Evolutionary conservation across 2,329 filamentous ascomycete genomes (phyloP).

Genomic region (Berkeleyomyces rouxiae): DNA sequence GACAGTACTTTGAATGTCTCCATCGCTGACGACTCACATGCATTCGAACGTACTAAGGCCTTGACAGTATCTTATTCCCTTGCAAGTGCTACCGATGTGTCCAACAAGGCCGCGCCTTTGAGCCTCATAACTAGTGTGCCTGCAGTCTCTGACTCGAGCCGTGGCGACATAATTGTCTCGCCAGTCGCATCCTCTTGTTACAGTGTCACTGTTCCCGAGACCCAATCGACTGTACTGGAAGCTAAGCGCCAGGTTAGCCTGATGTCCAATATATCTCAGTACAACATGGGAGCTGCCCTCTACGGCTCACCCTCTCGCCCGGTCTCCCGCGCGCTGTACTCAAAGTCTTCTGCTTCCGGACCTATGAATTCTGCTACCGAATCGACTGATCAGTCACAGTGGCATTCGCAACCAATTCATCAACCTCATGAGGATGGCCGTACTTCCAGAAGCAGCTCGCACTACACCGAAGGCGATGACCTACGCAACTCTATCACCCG

Average conservation of each 20-base stretch:
- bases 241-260: constrained; percentile 12
- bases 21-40: neutral
- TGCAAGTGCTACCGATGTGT: neutral
- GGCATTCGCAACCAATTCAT: neutral
- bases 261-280: constrained; percentile 14
- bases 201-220: constrained; percentile 13
- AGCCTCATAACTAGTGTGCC: neutral
- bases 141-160: neutral
- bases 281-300: constrained; percentile 10
- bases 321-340: constrained; percentile 3
- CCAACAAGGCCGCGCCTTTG: neutral
- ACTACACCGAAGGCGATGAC: constrained; percentile 8
- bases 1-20: constrained; percentile 7
- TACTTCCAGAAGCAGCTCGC: constrained; percentile 11
- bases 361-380: neutral
- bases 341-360: neutral
- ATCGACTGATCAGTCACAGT: neutral
- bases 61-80: neutral
- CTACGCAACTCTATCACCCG: constrained; percentile 6
- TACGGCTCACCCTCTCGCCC: constrained; percentile 8
- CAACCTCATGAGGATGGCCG: constrained; percentile 3
- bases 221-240: constrained; percentile 11
- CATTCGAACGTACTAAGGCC: neutral
- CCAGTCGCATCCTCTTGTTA: constrained; percentile 12
- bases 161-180: constrained; percentile 7